Conservation (phyloP, 257 asterid genomes). For the Jacaranda copaia region DNA sequence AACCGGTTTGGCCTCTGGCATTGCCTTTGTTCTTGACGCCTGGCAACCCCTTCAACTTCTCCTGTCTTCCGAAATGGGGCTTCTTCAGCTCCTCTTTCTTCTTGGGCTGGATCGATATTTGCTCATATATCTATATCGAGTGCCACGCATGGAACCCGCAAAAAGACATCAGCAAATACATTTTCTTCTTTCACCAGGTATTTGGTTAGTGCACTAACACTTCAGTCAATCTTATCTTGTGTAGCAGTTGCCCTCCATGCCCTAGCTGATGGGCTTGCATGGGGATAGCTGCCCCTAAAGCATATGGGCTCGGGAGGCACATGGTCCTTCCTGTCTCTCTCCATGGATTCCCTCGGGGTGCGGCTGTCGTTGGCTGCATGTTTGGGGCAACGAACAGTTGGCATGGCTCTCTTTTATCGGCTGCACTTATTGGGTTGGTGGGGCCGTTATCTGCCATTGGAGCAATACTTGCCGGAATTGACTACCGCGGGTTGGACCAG, state of each 20-base stretch:
- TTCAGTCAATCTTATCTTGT: slow-evolving; percentile 78
- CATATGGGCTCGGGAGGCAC: slow-evolving; percentile 93
- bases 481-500: slow-evolving; percentile 90
- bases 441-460: slow-evolving; percentile 91
- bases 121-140: slow-evolving; percentile 58
- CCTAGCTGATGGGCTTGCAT: slow-evolving; percentile 89
- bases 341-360: slow-evolving; percentile 96
- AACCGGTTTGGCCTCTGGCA: slow-evolving; percentile 90
- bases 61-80: slow-evolving; percentile 71
- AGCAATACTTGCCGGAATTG: slow-evolving; percentile 90
- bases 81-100: slow-evolving; percentile 63
- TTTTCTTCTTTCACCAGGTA: slow-evolving; percentile 56
- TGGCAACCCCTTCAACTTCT: slow-evolving; percentile 95
- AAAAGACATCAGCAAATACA: slow-evolving; percentile 64
- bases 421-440: slow-evolving; percentile 79
- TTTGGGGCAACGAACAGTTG: slow-evolving; percentile 91
- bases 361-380: slow-evolving; percentile 95
- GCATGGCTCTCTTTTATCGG: slow-evolving; percentile 82
- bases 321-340: slow-evolving; percentile 96
- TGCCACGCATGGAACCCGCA: slow-evolving; percentile 57
- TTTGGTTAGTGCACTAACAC: slow-evolving; percentile 75
- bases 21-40: slow-evolving; percentile 81
- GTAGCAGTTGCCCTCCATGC: slow-evolving; percentile 85
- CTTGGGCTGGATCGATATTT: slow-evolving; percentile 56
- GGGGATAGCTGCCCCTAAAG: slow-evolving; percentile 99